phyloP scores from a whole-genome alignment of 208 protist species.

The Trypanosoma lewisi region DNA sequence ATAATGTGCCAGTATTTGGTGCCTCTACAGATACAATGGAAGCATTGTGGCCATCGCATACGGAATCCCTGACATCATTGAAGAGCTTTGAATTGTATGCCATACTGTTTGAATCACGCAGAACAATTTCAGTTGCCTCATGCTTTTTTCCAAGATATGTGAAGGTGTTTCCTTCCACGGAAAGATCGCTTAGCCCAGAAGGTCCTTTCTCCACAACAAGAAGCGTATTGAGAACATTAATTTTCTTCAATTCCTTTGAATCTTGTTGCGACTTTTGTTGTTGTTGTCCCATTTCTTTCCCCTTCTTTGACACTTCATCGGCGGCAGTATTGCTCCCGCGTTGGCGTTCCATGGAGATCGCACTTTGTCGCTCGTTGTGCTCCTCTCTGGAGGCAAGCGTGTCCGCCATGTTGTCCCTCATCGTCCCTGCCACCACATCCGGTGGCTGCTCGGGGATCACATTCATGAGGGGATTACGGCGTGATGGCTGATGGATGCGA shows the following conservation, averaged over 20 bases:
- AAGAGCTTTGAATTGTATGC: slow-evolving; percentile 60
- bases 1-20: slow-evolving; percentile 46
- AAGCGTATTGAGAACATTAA: slow-evolving; percentile 60
- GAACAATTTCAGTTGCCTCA: slow-evolving; percentile 52
- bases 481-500: slow-evolving; percentile 35
- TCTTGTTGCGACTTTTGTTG: neutral
- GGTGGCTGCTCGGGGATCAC: slow-evolving; percentile 69
- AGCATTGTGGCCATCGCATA: slow-evolving; percentile 66
- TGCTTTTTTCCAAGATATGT: slow-evolving; percentile 39
- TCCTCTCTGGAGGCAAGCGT: slow-evolving; percentile 18
- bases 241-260: slow-evolving; percentile 13
- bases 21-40: slow-evolving; percentile 65
- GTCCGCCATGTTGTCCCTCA: slow-evolving; percentile 46
- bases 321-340: neutral
- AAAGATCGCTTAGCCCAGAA: slow-evolving; percentile 26
- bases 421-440: slow-evolving; percentile 43
- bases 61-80: slow-evolving; percentile 42
- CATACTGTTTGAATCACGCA: slow-evolving; percentile 44
- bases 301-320: neutral
- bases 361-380: slow-evolving; percentile 7
- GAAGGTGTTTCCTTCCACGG: slow-evolving; percentile 25
- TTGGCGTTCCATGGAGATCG: neutral
- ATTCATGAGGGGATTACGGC: slow-evolving; percentile 36
- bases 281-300: slow-evolving; percentile 4
- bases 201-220: slow-evolving; percentile 57